Conservation (phyloP, 202 grass and related monocot species). For the Schoenoplectus triqueter region DNA sequence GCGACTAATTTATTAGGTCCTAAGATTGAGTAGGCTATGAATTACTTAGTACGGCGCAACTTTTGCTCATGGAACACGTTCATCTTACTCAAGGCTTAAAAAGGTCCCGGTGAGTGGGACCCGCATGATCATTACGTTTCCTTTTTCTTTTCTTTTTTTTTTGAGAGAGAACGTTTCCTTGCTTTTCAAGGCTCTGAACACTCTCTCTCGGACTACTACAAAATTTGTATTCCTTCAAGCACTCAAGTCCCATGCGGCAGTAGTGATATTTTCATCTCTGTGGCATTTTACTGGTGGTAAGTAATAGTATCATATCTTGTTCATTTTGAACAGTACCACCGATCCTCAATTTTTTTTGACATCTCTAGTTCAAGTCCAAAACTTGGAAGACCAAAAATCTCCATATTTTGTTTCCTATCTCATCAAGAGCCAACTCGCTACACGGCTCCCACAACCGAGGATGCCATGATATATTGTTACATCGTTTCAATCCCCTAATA, state of each 20-base stretch:
- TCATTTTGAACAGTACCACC: no score
- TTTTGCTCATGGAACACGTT: neutral
- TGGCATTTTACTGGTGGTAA: neutral
- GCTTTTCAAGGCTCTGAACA: slow-evolving; percentile 31
- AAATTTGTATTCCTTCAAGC: slow-evolving; percentile 18
- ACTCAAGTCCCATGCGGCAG: neutral
- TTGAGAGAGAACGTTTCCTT: neutral
- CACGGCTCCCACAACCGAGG: neutral
- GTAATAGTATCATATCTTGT: no score
- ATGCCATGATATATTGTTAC: neutral
- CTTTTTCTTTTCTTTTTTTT: no score
- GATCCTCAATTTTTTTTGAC: no score
- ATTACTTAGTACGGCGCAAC: neutral
- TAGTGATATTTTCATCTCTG: neutral
- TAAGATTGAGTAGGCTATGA: no score
- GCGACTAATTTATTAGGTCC: no score
- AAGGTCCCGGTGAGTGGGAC: slow-evolving; percentile 6
- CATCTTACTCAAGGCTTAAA: neutral
- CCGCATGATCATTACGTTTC: slow-evolving; percentile 3
- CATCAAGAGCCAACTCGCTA: neutral
- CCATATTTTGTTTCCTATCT: no score
- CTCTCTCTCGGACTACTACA: neutral
- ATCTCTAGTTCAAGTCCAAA: no score
- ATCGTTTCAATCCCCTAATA: slow-evolving; percentile 15
- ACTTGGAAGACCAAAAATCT: no score